Evolutionary conservation across 352 stramenopile genomes (phyloP).

Genomic region (Paralagenidium karlingii): DNA sequence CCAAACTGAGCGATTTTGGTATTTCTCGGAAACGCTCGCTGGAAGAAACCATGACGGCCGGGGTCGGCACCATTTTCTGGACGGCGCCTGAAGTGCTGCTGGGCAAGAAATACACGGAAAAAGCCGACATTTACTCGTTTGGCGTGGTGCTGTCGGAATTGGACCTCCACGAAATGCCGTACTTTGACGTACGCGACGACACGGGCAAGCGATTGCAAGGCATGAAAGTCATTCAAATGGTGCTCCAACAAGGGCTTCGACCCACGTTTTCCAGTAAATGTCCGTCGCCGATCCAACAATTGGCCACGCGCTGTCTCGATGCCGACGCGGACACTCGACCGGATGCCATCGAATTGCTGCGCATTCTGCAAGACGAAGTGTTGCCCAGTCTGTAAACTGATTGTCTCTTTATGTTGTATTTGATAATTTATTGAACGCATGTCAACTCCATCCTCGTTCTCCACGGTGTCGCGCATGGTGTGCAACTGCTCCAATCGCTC

Average conservation of each 20-base stretch:
- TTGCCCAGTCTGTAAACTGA: neutral
- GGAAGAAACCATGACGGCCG: conserved; percentile 72
- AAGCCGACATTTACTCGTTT: conserved; percentile 78
- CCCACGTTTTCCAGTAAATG: conserved; percentile 42
- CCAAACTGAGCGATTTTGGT: conserved; percentile 64
- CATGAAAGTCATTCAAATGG: conserved; percentile 80
- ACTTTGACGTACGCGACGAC: conserved; percentile 65
- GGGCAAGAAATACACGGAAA: conserved; percentile 76
- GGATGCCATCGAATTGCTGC: conserved; percentile 49
- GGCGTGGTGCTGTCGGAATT: conserved; percentile 73
- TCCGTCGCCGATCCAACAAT: conserved; percentile 36
- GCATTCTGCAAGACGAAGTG: conserved; percentile 31
- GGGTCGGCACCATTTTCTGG: conserved; percentile 77
- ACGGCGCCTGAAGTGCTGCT: conserved; percentile 71
- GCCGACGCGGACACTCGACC: conserved; percentile 51
- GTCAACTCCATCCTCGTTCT: too few species aligned
- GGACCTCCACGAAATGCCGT: conserved; percentile 65
- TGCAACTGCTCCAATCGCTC: too few species aligned
- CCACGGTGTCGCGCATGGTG: too few species aligned
- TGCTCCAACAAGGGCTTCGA: conserved; percentile 55
- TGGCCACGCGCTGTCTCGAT: conserved; percentile 53
- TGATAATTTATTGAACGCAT: too few species aligned
- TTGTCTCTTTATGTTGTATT: too few species aligned
- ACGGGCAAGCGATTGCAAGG: conserved; percentile 59
- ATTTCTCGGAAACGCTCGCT: conserved; percentile 65